These are phyloP conservation scores for Suillus occidentalis DNA, from an alignment of 768 basidiomycete genomes.

Conservation along the genomic window DNA sequence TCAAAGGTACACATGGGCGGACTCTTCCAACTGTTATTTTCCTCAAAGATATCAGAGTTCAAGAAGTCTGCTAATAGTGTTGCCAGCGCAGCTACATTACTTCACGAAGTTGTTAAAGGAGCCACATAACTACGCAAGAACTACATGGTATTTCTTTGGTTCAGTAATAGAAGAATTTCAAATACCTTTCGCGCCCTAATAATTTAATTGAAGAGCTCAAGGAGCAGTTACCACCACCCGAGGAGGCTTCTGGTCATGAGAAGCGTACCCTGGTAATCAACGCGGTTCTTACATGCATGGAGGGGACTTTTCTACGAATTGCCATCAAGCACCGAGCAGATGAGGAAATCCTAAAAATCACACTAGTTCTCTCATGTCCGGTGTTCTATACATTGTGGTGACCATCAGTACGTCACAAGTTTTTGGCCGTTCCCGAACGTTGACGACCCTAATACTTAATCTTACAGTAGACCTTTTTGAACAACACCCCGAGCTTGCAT, in stretches of 20 bases:
- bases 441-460: background rate
- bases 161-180: conserved; percentile 25
- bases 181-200: conserved; percentile 12
- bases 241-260: conserved; percentile 31
- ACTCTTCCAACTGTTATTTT: background rate
- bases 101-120: background rate
- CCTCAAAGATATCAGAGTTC: background rate
- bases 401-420: conserved; percentile 18
- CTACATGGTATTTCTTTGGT: conserved; percentile 5
- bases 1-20: background rate
- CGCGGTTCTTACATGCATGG: conserved; percentile 24
- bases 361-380: conserved; percentile 26
- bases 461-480: conserved; percentile 36
- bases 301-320: conserved; percentile 26
- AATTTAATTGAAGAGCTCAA: conserved; percentile 27
- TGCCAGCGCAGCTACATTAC: background rate
- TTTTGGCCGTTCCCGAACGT: background rate
- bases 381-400: conserved; percentile 24
- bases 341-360: conserved; percentile 23
- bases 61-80: background rate
- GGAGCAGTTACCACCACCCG: conserved; percentile 28
- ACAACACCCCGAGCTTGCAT: conserved; percentile 33
- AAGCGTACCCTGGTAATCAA: conserved; percentile 22
- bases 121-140: too few species aligned
- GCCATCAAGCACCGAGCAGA: conserved; percentile 21